These are phyloP conservation scores for Zoysia japonica DNA, from an alignment of 176 grass and related monocot genomes.

Conservation along the genomic window DNA sequence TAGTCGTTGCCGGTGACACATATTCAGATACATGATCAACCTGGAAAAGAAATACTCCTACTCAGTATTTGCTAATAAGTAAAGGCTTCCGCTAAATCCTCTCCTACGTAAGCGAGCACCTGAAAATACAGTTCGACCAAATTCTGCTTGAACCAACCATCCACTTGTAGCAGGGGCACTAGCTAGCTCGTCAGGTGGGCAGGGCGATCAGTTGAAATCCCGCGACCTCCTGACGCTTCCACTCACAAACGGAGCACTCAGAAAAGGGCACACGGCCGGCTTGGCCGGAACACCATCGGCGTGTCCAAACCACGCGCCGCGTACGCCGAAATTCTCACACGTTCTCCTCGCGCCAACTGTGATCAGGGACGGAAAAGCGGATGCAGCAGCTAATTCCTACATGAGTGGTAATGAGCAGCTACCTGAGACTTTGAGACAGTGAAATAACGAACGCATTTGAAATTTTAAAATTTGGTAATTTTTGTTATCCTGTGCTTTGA, in stretches of 20 bases:
- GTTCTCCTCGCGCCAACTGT: slow-evolving; percentile 37
- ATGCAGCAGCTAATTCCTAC: background rate
- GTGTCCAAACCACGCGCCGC: slow-evolving; percentile 31
- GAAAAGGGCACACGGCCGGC: slow-evolving; percentile 1
- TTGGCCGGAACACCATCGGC: background rate
- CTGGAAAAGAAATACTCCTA: too few species aligned
- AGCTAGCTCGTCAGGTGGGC: background rate
- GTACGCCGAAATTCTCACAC: background rate
- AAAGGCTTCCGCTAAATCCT: too few species aligned
- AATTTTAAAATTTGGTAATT: too few species aligned
- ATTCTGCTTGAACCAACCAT: too few species aligned
- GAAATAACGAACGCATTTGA: too few species aligned
- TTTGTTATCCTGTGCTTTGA: background rate
- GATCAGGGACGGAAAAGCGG: background rate
- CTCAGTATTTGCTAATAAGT: too few species aligned
- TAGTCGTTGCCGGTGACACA: background rate
- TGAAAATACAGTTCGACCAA: too few species aligned
- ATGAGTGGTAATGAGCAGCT: background rate
- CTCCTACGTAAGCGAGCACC: too few species aligned
- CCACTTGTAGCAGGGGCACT: background rate
- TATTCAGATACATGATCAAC: too few species aligned
- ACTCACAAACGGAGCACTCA: background rate
- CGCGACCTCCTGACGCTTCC: background rate
- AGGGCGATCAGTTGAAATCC: background rate
- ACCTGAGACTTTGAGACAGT: background rate